Conservation (phyloP, 2,329 filamentous ascomycete species). For the Trichophyton benhamiae region DNA sequence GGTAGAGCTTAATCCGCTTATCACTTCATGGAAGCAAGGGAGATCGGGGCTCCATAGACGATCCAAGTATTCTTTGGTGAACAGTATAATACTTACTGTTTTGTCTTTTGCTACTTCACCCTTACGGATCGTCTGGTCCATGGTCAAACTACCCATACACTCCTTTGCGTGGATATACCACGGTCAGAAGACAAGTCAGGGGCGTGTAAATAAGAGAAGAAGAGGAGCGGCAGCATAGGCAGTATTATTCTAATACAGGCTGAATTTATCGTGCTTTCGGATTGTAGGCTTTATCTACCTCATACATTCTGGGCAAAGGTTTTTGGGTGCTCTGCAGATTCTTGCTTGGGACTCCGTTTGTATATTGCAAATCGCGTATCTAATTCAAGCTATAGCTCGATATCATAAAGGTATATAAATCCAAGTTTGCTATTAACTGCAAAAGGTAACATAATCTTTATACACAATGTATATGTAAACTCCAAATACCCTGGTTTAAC, state of each 20-base stretch:
- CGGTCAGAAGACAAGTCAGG: neutral
- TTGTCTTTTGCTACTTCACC: neutral
- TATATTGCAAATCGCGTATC: neutral
- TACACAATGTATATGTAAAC: neutral
- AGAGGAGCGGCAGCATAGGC: too few species aligned
- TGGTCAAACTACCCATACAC: neutral
- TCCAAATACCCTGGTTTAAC: neutral
- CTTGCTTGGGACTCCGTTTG: neutral
- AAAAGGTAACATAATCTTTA: neutral
- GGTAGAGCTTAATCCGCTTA: constrained; percentile 65
- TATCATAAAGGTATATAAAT: neutral
- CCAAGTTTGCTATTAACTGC: neutral
- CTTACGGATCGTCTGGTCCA: neutral
- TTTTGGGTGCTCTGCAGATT: neutral
- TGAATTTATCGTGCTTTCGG: too few species aligned
- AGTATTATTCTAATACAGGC: too few species aligned
- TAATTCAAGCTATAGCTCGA: neutral
- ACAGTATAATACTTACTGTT: neutral
- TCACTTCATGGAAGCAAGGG: constrained; percentile 30
- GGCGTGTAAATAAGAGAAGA: too few species aligned
- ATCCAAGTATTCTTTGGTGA: neutral
- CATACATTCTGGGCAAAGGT: too few species aligned
- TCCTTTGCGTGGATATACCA: neutral
- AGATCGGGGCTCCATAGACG: neutral
- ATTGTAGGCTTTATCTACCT: too few species aligned